Evolutionary conservation across 495 filamentous ascomycete genomes (phyloP).

Genomic region (Pyronema omphalodes): DNA sequence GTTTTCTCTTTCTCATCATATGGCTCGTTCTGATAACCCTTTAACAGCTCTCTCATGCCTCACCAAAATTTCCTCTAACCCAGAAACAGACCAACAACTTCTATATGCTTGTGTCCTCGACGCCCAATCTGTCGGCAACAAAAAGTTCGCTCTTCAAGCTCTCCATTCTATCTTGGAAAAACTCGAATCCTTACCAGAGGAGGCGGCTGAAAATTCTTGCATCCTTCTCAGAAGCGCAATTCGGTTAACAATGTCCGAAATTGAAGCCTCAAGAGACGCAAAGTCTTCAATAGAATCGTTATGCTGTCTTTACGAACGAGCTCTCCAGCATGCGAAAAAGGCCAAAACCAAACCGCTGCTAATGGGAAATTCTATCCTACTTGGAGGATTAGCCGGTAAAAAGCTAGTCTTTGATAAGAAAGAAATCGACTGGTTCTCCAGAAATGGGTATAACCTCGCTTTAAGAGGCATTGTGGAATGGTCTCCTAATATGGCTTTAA

Average conservation of each 20-base stretch:
- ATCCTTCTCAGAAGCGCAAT: slow-evolving; percentile 48
- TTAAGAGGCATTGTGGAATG: slow-evolving; percentile 40
- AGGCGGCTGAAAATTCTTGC: slow-evolving; percentile 40
- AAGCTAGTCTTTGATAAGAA: slow-evolving; percentile 32
- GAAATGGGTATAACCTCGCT: slow-evolving; percentile 57
- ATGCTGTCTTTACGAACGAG: slow-evolving; percentile 43
- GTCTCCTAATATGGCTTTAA: slow-evolving; percentile 32
- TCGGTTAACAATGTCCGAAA: slow-evolving; percentile 37
- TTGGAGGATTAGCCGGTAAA: background rate
- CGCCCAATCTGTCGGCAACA: slow-evolving; percentile 47
- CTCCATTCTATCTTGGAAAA: slow-evolving; percentile 41
- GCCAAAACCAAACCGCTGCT: slow-evolving; percentile 11
- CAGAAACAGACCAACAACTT: slow-evolving; percentile 36
- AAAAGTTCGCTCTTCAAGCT: slow-evolving; percentile 35
- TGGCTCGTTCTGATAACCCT: slow-evolving; percentile 4
- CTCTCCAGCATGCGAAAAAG: slow-evolving; percentile 30
- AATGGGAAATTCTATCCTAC: background rate
- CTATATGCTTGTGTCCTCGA: slow-evolving; percentile 63
- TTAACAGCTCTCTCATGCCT: slow-evolving; percentile 37
- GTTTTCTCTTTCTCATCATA: background rate
- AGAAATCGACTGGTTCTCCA: slow-evolving; percentile 68
- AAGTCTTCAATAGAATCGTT: slow-evolving; percentile 31
- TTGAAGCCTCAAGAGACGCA: slow-evolving; percentile 28
- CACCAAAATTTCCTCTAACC: slow-evolving; percentile 30
- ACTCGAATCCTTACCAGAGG: slow-evolving; percentile 32